These are phyloP conservation scores for Boletus huronensis DNA, from an alignment of 768 basidiomycete species.

Conservation along the genomic window DNA sequence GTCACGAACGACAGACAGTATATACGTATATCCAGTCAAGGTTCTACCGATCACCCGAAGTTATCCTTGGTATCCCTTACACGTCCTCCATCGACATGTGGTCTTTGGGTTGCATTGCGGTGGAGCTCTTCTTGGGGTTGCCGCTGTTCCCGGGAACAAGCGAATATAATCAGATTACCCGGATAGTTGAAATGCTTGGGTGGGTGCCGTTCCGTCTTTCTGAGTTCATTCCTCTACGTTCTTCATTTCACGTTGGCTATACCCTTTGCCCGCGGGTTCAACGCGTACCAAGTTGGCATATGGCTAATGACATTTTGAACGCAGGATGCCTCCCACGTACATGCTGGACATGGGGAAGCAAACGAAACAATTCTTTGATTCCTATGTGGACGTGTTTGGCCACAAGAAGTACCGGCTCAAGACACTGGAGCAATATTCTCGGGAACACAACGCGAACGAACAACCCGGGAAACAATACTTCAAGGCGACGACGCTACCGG, in stretches of 20 bases:
- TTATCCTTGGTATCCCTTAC: conserved; percentile 91
- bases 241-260: background rate
- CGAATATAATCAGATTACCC: conserved; percentile 96
- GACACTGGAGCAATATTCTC: conserved; percentile 89
- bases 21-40: conserved; percentile 99
- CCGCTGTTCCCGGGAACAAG: conserved; percentile 98
- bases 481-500: conserved; percentile 87
- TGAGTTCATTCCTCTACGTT: background rate
- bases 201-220: conserved; percentile 38
- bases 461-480: conserved; percentile 99
- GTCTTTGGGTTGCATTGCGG: conserved; percentile 97
- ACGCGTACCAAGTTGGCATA: background rate
- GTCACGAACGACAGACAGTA: conserved; percentile 98
- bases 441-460: conserved; percentile 93
- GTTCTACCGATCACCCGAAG: conserved; percentile 98
- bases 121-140: conserved; percentile 93
- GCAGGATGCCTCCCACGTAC: conserved; percentile 82
- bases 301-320: conserved; percentile 2
- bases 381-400: conserved; percentile 65
- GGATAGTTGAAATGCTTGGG: conserved; percentile 99
- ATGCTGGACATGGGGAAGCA: conserved; percentile 98
- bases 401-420: conserved; percentile 88
- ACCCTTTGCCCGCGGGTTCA: background rate
- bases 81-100: conserved; percentile 98
- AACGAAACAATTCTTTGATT: conserved; percentile 88